Conservation (phyloP, 768 basidiomycete species). For the Leccinum boreale region DNA sequence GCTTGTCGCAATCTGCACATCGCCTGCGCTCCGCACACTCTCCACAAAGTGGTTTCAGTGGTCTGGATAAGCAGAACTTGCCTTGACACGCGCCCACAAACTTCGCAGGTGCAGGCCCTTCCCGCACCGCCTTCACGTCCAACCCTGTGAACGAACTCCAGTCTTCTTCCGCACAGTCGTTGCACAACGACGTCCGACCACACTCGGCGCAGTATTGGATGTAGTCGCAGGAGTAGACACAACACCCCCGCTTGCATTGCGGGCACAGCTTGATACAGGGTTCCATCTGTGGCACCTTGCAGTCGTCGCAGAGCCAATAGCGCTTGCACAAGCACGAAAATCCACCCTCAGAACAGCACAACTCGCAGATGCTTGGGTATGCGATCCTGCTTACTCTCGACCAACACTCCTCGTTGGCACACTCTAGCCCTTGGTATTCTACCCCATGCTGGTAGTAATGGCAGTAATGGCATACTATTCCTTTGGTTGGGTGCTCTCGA, state of each 20-base stretch:
- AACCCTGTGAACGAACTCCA: background rate
- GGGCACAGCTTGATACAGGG: constrained; percentile 2
- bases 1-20: background rate
- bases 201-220: constrained; percentile 22
- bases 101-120: background rate
- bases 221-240: constrained; percentile 14
- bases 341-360: constrained; percentile 12
- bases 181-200: constrained; percentile 17
- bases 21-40: background rate
- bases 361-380: background rate
- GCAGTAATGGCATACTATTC: background rate
- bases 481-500: background rate
- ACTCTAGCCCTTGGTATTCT: background rate
- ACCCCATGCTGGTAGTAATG: background rate
- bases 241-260: constrained; percentile 10
- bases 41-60: background rate
- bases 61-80: background rate
- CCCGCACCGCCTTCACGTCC: background rate
- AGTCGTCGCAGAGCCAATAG: constrained; percentile 25
- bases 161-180: background rate
- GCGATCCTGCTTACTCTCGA: constrained; percentile 3
- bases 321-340: constrained; percentile 20
- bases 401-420: background rate
- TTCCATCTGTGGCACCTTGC: constrained; percentile 5
- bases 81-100: background rate